A percentile compares a stretch with the other conserved stretches of the same genome.
phyloP scores from a whole-genome alignment of 1,139 yeast species.

The Diutina sp. region DNA sequence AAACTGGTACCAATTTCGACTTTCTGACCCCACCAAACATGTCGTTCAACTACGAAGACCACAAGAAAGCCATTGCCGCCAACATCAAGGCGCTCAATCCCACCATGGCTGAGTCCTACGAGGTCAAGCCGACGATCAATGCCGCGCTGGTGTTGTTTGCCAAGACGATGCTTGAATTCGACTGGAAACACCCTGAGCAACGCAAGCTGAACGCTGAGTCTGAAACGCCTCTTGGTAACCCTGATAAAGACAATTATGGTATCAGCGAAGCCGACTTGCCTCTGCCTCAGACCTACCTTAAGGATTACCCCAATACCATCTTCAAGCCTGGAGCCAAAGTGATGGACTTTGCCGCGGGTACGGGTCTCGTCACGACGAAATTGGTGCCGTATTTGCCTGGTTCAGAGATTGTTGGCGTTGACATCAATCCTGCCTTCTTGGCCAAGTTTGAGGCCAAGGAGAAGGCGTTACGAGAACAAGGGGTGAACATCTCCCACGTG shows the following conservation, averaged over 20 bases:
- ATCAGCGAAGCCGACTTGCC: constrained; percentile 10
- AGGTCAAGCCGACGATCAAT: constrained; percentile 10
- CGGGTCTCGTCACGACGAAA: constrained; percentile 22
- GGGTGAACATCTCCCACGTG: background rate
- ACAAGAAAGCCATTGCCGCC: constrained; percentile 12
- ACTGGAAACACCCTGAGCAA: constrained; percentile 6
- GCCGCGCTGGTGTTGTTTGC: constrained; percentile 11
- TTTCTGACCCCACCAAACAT: background rate
- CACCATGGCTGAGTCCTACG: constrained; percentile 13
- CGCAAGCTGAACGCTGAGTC: constrained; percentile 6
- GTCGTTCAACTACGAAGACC: constrained; percentile 3
- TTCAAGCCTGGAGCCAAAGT: constrained; percentile 8
- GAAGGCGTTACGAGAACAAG: background rate
- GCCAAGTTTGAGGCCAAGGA: constrained; percentile 12
- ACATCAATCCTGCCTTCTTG: constrained; percentile 20
- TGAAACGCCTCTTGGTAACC: constrained; percentile 6
- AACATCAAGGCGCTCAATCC: constrained; percentile 13
- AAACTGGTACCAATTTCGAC: background rate
- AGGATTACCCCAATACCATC: background rate
- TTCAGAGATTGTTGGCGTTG: constrained; percentile 21
- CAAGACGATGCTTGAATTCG: constrained; percentile 12
- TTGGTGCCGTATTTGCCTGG: constrained; percentile 15
- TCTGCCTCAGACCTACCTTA: background rate
- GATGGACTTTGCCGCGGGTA: constrained; percentile 35
- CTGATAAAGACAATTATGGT: background rate